Base-by-base conservation (phyloP, 2,329 filamentous ascomycete species). In the Penicillium corylophilum region DNA sequence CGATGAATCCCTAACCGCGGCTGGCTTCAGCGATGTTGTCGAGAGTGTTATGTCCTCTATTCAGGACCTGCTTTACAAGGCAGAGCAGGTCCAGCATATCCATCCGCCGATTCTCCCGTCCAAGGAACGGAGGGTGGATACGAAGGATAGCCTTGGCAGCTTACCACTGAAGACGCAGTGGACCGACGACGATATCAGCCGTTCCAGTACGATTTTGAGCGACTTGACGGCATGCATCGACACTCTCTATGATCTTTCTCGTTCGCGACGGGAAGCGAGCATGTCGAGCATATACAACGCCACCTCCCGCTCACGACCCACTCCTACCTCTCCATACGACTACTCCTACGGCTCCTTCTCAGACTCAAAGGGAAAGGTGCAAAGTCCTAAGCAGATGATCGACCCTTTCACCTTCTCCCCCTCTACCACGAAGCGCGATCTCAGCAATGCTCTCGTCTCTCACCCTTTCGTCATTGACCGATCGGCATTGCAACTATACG, bases 41-140 rank as follows among this genome's bases (percentile, higher is more conserved):
- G 81, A 79, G 49, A 84, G 82, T 62, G 82, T 86, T 44, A 79
- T 87, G 73, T 78, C 80, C 16, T 84, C 83, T 28, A 86, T 87
- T 59, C 81, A 84, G 61, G 79, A 83, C 50, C 78, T 85, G 7
- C 73, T 85, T 22, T 81, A 83, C 50, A 81, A 86, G 65, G 82
- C 82, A 13, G 83, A 86, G 56, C 71, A 76, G 46, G 75, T 86
- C 53, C 79, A 82, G 60, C 75, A 77, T 57, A 62, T 67, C 39
- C 70, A 75, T 51, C 72, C 75, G 53, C 64, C 69, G 5, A 68
- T 70, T 47, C 53, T 69, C 22, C 64, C 71, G 23, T 66, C 64
- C 16, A 74, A 74, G 48, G 69, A 68, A 49, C 62, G 64, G 47
- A 64, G 66, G 47, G 53, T 63, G 18, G 65, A 71, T 52, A 62